phyloP scores from a whole-genome alignment of 1,139 yeast genomes.

The Protomyces gravidus region DNA sequence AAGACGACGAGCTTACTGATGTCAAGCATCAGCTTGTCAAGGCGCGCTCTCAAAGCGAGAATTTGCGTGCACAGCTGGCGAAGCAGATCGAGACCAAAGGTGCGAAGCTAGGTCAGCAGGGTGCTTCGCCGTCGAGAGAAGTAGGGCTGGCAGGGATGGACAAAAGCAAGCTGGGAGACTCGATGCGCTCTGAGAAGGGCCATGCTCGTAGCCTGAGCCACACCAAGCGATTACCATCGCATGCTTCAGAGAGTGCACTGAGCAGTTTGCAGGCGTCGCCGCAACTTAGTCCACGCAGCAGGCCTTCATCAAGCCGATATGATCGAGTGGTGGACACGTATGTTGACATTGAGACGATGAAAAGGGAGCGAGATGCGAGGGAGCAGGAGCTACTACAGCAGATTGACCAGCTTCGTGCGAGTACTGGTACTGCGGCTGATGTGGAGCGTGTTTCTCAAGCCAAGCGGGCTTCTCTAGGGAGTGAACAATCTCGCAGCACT shows the following conservation, averaged over 20 bases:
- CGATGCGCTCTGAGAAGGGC: not conserved
- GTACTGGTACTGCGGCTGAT: not conserved
- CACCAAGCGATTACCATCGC: no score
- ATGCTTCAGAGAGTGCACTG: not conserved
- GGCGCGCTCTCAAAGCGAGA: not conserved
- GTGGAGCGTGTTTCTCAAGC: not conserved
- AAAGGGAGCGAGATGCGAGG: not conserved
- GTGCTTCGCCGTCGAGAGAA: not conserved
- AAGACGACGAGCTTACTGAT: not conserved
- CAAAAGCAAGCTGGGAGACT: no score
- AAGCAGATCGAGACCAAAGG: not conserved
- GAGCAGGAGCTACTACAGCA: not conserved
- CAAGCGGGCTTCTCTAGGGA: not conserved
- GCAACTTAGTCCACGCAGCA: not conserved
- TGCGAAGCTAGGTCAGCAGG: not conserved
- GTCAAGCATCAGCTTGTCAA: not conserved
- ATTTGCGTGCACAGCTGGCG: not conserved
- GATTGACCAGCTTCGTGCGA: not conserved
- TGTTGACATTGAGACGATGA: not conserved
- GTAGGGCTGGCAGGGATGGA: no score
- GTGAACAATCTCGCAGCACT: not conserved
- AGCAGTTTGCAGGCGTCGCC: not conserved
- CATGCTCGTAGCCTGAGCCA: no score
- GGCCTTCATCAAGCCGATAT: not conserved
- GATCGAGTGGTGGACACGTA: not conserved